These are phyloP conservation scores for Inga laurina DNA, from an alignment of 306 rosid genomes.

Conservation along the genomic window DNA sequence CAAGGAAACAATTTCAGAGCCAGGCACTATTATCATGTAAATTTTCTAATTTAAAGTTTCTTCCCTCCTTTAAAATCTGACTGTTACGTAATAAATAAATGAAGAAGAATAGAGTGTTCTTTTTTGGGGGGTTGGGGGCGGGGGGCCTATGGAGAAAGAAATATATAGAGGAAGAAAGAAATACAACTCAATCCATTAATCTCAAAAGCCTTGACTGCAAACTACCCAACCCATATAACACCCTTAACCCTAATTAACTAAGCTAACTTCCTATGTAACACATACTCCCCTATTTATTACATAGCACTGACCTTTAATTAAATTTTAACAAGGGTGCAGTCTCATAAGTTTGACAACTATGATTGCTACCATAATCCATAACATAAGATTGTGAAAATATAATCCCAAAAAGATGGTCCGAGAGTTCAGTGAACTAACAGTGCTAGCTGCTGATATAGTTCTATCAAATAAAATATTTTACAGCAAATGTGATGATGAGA, in stretches of 20 bases:
- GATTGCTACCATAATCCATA: conserved; percentile 5
- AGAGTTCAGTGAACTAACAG: conserved; percentile 12
- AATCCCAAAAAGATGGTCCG: conserved; percentile 8
- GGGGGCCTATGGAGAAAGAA: background rate
- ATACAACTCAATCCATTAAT: background rate
- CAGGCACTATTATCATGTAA: background rate
- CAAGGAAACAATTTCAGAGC: conserved; percentile 14
- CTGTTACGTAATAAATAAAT: background rate
- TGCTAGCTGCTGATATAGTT: background rate
- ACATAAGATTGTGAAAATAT: conserved; percentile 13
- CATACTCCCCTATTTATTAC: background rate
- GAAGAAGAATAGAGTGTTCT: background rate
- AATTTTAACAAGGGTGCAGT: conserved; percentile 1
- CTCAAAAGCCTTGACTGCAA: background rate
- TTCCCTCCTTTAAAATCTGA: background rate
- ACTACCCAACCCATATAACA: background rate
- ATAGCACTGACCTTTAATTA: background rate
- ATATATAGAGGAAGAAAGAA: background rate
- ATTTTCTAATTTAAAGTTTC: background rate
- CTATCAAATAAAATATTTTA: background rate
- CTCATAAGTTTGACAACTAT: background rate
- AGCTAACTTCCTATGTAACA: too few species aligned
- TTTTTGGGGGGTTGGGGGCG: too few species aligned
- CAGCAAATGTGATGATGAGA: background rate
- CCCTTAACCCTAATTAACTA: background rate